Base-by-base conservation (phyloP, 2,329 filamentous ascomycete species). In the Beauveria scarabaeidicola region DNA sequence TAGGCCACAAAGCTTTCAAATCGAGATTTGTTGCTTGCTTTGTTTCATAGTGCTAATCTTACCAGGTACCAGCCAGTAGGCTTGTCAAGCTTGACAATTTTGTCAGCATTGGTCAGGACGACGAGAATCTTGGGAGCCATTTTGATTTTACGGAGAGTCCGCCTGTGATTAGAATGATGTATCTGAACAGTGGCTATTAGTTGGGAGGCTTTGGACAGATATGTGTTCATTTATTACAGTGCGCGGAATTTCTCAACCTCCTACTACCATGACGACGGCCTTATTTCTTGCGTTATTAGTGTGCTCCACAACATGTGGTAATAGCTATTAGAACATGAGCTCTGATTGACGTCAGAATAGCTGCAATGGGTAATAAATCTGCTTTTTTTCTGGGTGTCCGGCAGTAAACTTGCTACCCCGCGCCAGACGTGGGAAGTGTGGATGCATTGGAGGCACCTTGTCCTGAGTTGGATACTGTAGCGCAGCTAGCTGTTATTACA, bases 21-120 rank as follows among this genome's bases (percentile, higher is more conserved):
- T 32, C 11, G 29, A 5, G 2, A 11, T 10, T 44, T 23, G 3
- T 19, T 44, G 10, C 2, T n/a, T 47, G 8, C 23, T n/a, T 13
- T 25, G 9, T 15, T 5, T 46, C 63, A 15, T 11, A 9, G 2
- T 15, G 43, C 32, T 15, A 11, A 43, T 43, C 75, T 52, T 75
- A 86, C 84, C 66, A 90, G 75, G 69, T 83, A 90, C 87, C 87
- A 90, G 64, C 88, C 88, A 0, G 87, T 89, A 10, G 80, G 79
- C 66, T 76, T 75, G 67, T 76, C 76, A 48, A 77, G 75, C 65
- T 74, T 69, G 59, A 62, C 63, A 65, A 83, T 77, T 70, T 75
- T 72, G 68, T 70, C 72, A 70, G 82, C 78, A 62, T 86, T 90
- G 64, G 85, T 88, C 63, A 90, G 82, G 61, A 91, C 83, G 70